Evolutionary conservation across 2,329 filamentous ascomycete genomes (phyloP).

Genomic region (Lecanicillium sp.): DNA sequence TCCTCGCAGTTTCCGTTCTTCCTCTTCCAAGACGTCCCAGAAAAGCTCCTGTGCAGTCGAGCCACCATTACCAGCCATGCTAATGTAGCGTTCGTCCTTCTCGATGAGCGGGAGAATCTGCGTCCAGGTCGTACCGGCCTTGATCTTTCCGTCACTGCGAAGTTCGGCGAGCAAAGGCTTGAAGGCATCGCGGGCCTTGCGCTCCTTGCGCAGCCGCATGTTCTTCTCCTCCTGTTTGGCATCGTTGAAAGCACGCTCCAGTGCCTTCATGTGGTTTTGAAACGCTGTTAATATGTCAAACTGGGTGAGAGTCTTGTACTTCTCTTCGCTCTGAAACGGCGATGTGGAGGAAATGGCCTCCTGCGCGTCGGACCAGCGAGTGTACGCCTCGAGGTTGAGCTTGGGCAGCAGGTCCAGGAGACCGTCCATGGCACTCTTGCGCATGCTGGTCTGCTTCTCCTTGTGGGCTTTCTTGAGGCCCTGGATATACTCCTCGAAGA

Average conservation of each 20-base stretch:
- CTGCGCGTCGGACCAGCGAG: conserved; percentile 88
- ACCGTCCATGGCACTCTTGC: conserved; percentile 78
- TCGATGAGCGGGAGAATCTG: conserved; percentile 69
- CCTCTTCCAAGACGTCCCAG: conserved; percentile 92
- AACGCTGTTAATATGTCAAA: conserved; percentile 89
- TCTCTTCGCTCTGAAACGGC: conserved; percentile 73
- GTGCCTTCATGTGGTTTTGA: conserved; percentile 87
- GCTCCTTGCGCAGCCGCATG: conserved; percentile 71
- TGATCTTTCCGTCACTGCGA: conserved; percentile 70
- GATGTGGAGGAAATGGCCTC: conserved; percentile 71
- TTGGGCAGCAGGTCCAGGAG: conserved; percentile 71
- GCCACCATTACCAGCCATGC: conserved; percentile 76
- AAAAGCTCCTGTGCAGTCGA: conserved; percentile 88
- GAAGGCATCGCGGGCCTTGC: conserved; percentile 80
- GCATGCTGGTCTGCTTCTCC: conserved; percentile 65
- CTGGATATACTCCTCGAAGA: conserved; percentile 90
- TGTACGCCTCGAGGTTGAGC: conserved; percentile 85
- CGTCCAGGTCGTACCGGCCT: conserved; percentile 85
- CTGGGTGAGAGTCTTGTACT: conserved; percentile 78
- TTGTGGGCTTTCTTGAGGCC: conserved; percentile 75
- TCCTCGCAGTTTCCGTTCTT: conserved; percentile 78
- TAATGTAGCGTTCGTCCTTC: conserved; percentile 74
- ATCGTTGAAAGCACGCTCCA: conserved; percentile 90
- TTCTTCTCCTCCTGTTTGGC: conserved; percentile 82
- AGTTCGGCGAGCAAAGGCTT: conserved; percentile 69